Evolutionary conservation across 805 yeast genomes (phyloP), one percentile per base, ranked within the genome.

Genomic region (Kodamaea kakaduensis): DNA sequence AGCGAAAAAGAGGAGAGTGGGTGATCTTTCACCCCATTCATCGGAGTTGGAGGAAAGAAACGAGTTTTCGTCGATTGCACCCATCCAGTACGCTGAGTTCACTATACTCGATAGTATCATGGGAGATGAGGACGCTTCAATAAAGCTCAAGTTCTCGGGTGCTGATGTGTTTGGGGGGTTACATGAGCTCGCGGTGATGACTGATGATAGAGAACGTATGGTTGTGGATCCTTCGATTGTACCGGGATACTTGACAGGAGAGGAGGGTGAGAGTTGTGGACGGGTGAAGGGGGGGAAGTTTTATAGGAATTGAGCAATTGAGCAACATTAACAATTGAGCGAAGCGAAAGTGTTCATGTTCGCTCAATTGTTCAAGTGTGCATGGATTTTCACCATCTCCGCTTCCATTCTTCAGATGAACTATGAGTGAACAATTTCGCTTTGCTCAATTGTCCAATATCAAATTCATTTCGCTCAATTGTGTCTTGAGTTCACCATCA

Each of bases 171-270:
- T 79, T 67, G 94, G 77, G 2, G 95, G 95, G 0, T 49, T 85
- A 24, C 87, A 83, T 54, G 81, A 83, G 48, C 61, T 85, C 12
- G 73, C 87, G 17, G 59, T 56, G 1, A 17, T 24, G 9, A 44
- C 56, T 2, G 33, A 40, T 0, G 51, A 52, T 12, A 34, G 47
- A 12, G 41, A 46, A 64, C 63, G 34, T 38, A 59, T 43, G 71
- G 47, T 69, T 0, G 56, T 79, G 2, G 71, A 82, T 45, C 71
- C 83, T 0, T 60, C 67, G n/a, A 61, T 45, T 0, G 58, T 83
- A 10, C 95, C 95, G 1, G 72, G 77, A 19, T 85, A 88, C 89
- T 54, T 85, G 20, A 77, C 89, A 3, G 95, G 94, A 2, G 87
- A 84, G 52, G 80, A 79, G 42, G 82, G 84, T 0, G 46, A 57